A percentile compares a stretch with the other conserved stretches of the same genome.
These are phyloP conservation scores for Metarhizium anisopliae DNA, from an alignment of 2,329 filamentous ascomycete genomes.

Conservation along the genomic window DNA sequence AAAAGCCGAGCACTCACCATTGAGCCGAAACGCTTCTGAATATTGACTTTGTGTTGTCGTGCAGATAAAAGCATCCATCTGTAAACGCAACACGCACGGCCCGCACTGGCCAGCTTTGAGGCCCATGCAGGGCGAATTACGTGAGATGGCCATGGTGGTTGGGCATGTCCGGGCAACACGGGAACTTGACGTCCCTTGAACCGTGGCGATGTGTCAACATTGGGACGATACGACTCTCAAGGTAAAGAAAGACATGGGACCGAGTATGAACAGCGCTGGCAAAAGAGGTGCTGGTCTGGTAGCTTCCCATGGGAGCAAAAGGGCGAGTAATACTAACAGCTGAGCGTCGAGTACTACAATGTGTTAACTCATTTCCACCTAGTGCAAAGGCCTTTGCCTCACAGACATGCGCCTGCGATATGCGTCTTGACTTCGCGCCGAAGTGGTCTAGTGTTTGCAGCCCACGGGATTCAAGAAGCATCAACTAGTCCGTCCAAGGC, in stretches of 20 bases:
- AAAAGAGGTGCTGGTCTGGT: too few relatives aligned
- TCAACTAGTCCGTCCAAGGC: background rate
- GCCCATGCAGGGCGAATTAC: background rate
- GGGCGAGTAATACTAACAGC: too few relatives aligned
- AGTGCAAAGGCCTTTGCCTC: too few relatives aligned
- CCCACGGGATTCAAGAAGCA: too few relatives aligned
- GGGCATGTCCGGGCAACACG: background rate
- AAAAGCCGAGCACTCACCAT: background rate
- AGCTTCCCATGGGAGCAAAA: too few relatives aligned
- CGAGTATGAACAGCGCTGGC: background rate
- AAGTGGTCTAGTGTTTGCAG: too few relatives aligned
- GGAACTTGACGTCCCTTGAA: background rate
- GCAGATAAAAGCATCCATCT: background rate
- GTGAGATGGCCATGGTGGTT: background rate
- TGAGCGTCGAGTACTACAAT: too few relatives aligned
- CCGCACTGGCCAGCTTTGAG: too few relatives aligned
- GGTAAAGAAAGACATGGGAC: background rate
- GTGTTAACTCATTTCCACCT: too few relatives aligned
- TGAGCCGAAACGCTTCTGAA: background rate
- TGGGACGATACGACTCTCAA: background rate
- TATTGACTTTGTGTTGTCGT: background rate
- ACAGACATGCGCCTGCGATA: too few relatives aligned
- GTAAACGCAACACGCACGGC: too few relatives aligned
- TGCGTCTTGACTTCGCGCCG: too few relatives aligned
- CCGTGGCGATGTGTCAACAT: background rate